phyloP scores from a whole-genome alignment of 78 protist species.

The Pirum gemmata region DNA sequence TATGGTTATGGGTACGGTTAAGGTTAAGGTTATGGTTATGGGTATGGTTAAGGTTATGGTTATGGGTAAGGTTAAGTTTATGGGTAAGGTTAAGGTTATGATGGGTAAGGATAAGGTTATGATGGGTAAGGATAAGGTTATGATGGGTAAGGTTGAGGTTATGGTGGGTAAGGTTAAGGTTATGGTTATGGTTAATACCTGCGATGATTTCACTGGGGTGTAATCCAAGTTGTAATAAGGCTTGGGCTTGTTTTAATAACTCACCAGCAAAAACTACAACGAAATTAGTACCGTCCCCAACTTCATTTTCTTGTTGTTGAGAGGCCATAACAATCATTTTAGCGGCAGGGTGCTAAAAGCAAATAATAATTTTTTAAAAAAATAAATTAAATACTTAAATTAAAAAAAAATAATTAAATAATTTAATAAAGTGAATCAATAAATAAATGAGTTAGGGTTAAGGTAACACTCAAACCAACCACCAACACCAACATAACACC shows the following conservation, averaged over 20 bases:
- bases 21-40: too few relatives aligned
- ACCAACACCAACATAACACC: neutral
- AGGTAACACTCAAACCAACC: neutral
- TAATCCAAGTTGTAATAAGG: constrained; percentile 73
- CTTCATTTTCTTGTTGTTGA: constrained; percentile 88
- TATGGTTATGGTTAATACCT: constrained; percentile 79
- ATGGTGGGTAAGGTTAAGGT: constrained; percentile 63
- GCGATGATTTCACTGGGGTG: constrained; percentile 80
- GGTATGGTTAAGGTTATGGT: constrained; percentile 34
- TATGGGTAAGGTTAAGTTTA: constrained; percentile 59
- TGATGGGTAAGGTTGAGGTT: too few relatives aligned
- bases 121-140: too few relatives aligned
- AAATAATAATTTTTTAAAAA: constrained; percentile 16
- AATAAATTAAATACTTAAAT: too few relatives aligned
- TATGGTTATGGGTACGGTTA: too few relatives aligned
- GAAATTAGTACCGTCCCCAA: neutral
- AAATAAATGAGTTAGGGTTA: neutral
- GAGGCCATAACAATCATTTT: constrained; percentile 89
- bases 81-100: constrained; percentile 60
- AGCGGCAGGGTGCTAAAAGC: constrained; percentile 95
- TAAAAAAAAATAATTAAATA: neutral
- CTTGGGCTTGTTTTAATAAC: constrained; percentile 65
- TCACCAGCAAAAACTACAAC: neutral
- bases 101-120: too few relatives aligned
- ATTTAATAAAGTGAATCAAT: neutral